Percentiles rank a stretch among this genome's conserved stretches.
Evolutionary conservation across 352 stramenopile genomes (phyloP).

Genomic region (Thalassiosira livingstoniorum): DNA sequence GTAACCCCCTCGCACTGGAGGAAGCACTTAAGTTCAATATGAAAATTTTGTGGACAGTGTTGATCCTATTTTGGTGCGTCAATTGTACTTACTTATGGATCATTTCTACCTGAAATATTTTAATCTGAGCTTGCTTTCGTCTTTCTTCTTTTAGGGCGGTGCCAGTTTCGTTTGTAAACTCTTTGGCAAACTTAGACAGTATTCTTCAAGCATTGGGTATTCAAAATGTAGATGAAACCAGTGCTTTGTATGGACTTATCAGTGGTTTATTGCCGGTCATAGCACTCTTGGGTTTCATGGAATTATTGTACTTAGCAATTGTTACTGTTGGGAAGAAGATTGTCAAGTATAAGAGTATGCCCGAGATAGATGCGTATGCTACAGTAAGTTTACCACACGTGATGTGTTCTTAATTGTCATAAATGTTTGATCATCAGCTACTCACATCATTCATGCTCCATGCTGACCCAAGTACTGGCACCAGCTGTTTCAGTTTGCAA

Average conservation of each 20-base stretch:
- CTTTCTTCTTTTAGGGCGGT: no score
- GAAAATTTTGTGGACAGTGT: neutral
- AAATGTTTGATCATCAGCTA: no score
- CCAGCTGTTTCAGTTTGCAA: constrained; percentile 62
- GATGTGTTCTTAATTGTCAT: no score
- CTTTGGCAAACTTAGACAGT: constrained; percentile 54
- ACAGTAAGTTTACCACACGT: neutral
- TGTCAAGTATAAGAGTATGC: constrained; percentile 47
- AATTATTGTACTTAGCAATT: constrained; percentile 58
- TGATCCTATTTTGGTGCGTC: constrained; percentile 71
- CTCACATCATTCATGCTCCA: no score
- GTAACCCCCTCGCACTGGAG: constrained; percentile 5
- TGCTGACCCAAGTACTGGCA: constrained; percentile 51
- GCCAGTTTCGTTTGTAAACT: constrained; percentile 53
- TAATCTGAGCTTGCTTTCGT: no score
- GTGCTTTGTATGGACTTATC: constrained; percentile 54
- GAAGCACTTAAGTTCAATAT: neutral
- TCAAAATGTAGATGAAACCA: neutral
- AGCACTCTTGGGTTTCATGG: constrained; percentile 49
- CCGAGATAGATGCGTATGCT: constrained; percentile 52
- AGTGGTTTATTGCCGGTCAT: constrained; percentile 62
- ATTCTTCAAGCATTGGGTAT: constrained; percentile 34
- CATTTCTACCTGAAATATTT: no score
- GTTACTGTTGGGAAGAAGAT: constrained; percentile 31
- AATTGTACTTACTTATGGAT: no score